Evolutionary conservation across 2,329 filamentous ascomycete species (phyloP), one percentile per base, ranked within the genome.

Genomic region (Colletotrichum aenigma): DNA sequence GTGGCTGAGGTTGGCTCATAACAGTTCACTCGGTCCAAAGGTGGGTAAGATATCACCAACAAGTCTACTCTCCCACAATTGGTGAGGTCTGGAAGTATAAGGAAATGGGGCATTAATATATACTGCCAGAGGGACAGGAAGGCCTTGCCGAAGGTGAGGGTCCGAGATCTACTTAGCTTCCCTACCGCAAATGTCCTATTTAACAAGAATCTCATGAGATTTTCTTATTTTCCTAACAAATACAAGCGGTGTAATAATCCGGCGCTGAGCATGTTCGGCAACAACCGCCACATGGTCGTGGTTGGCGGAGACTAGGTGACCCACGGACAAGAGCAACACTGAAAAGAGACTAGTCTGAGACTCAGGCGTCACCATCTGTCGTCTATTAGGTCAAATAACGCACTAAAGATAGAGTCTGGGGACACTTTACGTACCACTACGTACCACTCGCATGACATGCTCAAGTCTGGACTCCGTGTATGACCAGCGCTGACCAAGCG

Each of bases 11-110:
- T n/a, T 43, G 38, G 5, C 3, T 12, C 5, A n/a, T n/a, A 9
- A 43, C 5, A 43, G 12, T 0, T n/a, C 38, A 43, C 38, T 43
- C 18, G 9, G 38, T n/a, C 18, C 9, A 48, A 48, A n/a, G 18
- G 1, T 6, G 9, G 3, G 0, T 3, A 10, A 0, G 9, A n/a
- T 12, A 43, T n/a, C 34, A 36, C 34, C 12, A 3, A 32, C 30
- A 32, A 8, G 28, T 30, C 8, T 3, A 30, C 28, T 30, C 30
- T 4, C 30, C 10, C 30, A 9, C 30, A 32, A 43, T n/a, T 43
- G 38, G n/a, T n/a, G 18, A 12, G 18, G 0, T 48, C n/a, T n/a
- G 9, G 9, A 12, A n/a, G 18, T n/a, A n/a, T 0, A n/a, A 3
- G 3, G 2, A 6, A 43, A 2, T 48, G 0, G 3, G 2, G 5